These are phyloP conservation scores for Xerocomellus intermedius DNA, from an alignment of 768 basidiomycete species.

Conservation along the genomic window DNA sequence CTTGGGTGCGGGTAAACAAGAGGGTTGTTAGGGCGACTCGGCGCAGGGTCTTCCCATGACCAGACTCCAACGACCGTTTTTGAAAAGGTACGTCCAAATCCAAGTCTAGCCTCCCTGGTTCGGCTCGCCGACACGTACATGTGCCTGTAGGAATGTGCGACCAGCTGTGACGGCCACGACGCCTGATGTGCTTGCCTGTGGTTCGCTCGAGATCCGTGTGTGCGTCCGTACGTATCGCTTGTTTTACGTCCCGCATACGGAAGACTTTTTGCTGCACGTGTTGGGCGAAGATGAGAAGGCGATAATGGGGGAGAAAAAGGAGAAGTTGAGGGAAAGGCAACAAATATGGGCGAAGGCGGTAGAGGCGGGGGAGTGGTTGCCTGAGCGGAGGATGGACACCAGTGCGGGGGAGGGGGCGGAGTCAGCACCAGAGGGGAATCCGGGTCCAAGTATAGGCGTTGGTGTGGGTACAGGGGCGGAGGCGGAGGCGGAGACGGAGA, in stretches of 20 bases:
- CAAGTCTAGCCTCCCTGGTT: not conserved
- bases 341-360: constrained; percentile 16
- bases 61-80: constrained; percentile 57
- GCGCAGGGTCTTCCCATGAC: constrained; percentile 51
- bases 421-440: not conserved
- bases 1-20: not conserved
- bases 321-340: constrained; percentile 9
- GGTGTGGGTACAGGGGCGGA: not conserved
- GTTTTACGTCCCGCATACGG: constrained; percentile 27
- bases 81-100: constrained; percentile 51
- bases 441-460: not conserved
- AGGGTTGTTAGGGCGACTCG: constrained; percentile 46
- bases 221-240: constrained; percentile 44
- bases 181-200: constrained; percentile 49
- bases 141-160: constrained; percentile 20
- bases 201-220: constrained; percentile 77
- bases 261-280: constrained; percentile 21
- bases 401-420: not conserved
- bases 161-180: constrained; percentile 22
- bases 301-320: not conserved
- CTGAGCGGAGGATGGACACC: not conserved
- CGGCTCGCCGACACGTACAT: not conserved
- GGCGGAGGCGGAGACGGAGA: not conserved
- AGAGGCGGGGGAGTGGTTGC: constrained; percentile 13
- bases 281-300: constrained; percentile 10